Percentiles rank a stretch among this genome's conserved stretches.
phyloP scores from a whole-genome alignment of 768 basidiomycete species.

The Leucosporidium scottii region DNA sequence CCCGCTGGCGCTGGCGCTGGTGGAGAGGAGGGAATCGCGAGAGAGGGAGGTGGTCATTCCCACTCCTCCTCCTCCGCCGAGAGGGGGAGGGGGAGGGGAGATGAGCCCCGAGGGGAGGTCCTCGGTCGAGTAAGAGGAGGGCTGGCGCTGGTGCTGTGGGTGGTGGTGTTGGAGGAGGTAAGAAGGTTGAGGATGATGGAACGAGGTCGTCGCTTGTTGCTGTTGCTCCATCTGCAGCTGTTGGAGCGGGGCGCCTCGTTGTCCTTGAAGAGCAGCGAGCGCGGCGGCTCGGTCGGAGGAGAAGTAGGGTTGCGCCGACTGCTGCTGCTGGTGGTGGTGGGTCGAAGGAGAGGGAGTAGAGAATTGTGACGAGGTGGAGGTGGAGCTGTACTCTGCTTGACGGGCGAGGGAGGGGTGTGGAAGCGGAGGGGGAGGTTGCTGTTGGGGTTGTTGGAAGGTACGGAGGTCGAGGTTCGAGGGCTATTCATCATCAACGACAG shows the following conservation, averaged over 20 bases:
- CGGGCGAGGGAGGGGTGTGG: not conserved
- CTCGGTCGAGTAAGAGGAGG: no score
- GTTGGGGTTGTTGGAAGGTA: constrained; percentile 1
- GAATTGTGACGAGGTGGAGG: not conserved
- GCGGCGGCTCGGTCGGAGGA: not conserved
- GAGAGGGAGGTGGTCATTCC: not conserved
- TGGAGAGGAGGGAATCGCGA: no score
- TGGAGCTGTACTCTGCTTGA: not conserved
- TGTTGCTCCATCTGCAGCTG: not conserved
- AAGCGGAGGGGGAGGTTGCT: not conserved
- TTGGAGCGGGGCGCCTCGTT: not conserved
- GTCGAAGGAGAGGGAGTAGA: no score
- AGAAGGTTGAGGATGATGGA: not conserved
- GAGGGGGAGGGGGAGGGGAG: not conserved
- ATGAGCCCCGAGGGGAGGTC: no score
- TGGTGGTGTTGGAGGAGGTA: not conserved
- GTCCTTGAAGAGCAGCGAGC: not conserved
- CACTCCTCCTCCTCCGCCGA: not conserved
- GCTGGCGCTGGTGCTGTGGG: not conserved
- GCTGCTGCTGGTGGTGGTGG: not conserved
- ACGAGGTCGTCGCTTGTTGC: not conserved
- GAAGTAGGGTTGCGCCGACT: not conserved
- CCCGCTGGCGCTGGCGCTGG: no score
- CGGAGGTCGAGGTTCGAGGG: not conserved
- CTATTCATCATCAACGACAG: not conserved